phyloP scores from a whole-genome alignment of 2,329 filamentous ascomycete genomes.

The Microdochium trichocladiopsis region DNA sequence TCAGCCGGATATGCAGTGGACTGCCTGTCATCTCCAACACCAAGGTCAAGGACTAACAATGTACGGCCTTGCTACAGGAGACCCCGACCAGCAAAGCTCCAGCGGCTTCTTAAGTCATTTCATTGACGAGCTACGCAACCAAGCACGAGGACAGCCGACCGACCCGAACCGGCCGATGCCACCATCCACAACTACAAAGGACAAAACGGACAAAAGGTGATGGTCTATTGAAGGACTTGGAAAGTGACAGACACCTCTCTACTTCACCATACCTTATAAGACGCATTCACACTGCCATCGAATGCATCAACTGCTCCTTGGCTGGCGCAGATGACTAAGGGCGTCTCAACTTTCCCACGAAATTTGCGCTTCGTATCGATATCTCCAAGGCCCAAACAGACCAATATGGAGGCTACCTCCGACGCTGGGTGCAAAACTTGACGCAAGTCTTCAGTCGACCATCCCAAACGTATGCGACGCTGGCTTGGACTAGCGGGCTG shows the following conservation, averaged over 20 bases:
- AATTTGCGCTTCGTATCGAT: too few species aligned
- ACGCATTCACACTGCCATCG: not conserved
- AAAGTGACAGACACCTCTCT: too few species aligned
- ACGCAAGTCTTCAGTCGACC: too few species aligned
- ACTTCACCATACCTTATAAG: not conserved
- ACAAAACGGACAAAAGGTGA: constrained; percentile 13
- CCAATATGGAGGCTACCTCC: too few species aligned
- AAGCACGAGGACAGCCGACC: constrained; percentile 36
- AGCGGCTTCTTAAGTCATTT: constrained; percentile 38
- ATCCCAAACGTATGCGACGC: too few species aligned
- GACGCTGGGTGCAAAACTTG: too few species aligned
- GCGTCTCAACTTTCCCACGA: too few species aligned
- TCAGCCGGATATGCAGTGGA: not conserved
- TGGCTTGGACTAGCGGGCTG: too few species aligned
- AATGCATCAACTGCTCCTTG: too few species aligned
- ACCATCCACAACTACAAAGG: constrained; percentile 13
- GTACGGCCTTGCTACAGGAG: not conserved
- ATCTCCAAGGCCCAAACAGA: too few species aligned
- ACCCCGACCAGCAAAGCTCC: constrained; percentile 14
- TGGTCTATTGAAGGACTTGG: not conserved
- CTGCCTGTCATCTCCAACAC: too few species aligned
- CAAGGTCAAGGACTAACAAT: not conserved
- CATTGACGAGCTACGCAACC: constrained; percentile 42
- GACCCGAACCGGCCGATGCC: constrained; percentile 10
- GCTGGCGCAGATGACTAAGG: too few species aligned